Evolutionary conservation across 2,329 filamentous ascomycete genomes (phyloP), one percentile per base, ranked within the genome.

Genomic region (Fusarium robinianum): DNA sequence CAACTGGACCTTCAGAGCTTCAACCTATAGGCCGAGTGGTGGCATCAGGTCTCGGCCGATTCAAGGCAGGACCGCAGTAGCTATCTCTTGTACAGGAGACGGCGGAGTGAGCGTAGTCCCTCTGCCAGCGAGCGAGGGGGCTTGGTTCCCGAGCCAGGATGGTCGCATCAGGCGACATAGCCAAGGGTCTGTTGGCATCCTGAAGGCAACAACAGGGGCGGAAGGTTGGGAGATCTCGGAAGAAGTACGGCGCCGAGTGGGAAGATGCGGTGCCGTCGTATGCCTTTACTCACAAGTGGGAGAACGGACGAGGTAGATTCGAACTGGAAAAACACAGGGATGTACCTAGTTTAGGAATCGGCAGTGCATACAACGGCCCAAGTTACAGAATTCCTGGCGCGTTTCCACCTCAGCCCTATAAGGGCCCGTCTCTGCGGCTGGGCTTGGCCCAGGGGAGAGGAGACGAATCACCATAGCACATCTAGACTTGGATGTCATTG

Each of bases 361-460:
- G 34, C 46, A 43, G 51, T 55, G 44, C 51, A 51, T 23, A 12
- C 37, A 40, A 29, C 32, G 37, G 17, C 38, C 25, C 46, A 22
- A 44, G 36, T 36, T 41, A 31, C 15, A 18, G 19, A 24, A 23
- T n/a, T 8, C 21, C 38, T 25, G 12, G 30, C 42, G 22, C 36
- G 35, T 33, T 25, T 55, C 26, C 10, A 31, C 8, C 29, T 38
- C 35, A 41, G 26, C 48, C 29, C 29, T 23, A 17, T 16, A n/a
- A n/a, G n/a, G n/a, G n/a, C n/a, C n/a, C n/a, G n/a, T n/a, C n/a
- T n/a, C n/a, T n/a, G n/a, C n/a, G n/a, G n/a, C n/a, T n/a, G n/a
- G n/a, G n/a, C n/a, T n/a, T n/a, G n/a, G n/a, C n/a, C n/a, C n/a
- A n/a, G n/a, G n/a, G n/a, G n/a, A n/a, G n/a, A n/a, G 15, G 23